A percentile compares a stretch with the other conserved stretches of the same genome.
These are phyloP conservation scores for Trichoderma parareesei DNA, from an alignment of 495 filamentous ascomycete species.

Conservation along the genomic window DNA sequence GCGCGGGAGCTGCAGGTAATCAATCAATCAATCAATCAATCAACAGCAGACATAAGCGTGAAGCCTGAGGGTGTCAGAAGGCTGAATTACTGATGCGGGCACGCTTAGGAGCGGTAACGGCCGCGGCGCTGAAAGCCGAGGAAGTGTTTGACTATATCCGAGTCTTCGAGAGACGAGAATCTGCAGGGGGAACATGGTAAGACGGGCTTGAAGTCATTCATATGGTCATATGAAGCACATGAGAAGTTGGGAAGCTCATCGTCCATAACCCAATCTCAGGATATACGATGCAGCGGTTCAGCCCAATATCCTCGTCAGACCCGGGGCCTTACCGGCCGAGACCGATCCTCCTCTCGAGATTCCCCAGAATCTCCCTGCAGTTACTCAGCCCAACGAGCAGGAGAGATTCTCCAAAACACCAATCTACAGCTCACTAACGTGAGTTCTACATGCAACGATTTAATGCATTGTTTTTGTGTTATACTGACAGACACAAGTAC, in stretches of 20 bases:
- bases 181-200: conserved; percentile 43
- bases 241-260: background rate
- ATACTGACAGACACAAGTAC: conserved; percentile 23
- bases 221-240: background rate
- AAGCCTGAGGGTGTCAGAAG: background rate
- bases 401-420: conserved; percentile 37
- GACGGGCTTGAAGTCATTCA: background rate
- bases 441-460: conserved; percentile 10
- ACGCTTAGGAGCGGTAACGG: conserved; percentile 32
- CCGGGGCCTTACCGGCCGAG: conserved; percentile 32
- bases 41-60: background rate
- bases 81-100: conserved; percentile 8
- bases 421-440: conserved; percentile 41
- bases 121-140: conserved; percentile 38
- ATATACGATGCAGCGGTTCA: conserved; percentile 36
- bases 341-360: conserved; percentile 35
- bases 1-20: conserved; percentile 42
- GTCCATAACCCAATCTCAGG: conserved; percentile 20
- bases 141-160: conserved; percentile 41
- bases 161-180: conserved; percentile 41
- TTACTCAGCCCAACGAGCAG: conserved; percentile 29
- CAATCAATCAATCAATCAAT: background rate
- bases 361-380: conserved; percentile 30
- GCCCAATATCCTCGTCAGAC: conserved; percentile 22
- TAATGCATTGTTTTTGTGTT: too few species aligned